Percentiles rank a stretch among this genome's conserved stretches.
These are phyloP conservation scores for Erodium texanum DNA, from an alignment of 441 rosid species.

Conservation along the genomic window DNA sequence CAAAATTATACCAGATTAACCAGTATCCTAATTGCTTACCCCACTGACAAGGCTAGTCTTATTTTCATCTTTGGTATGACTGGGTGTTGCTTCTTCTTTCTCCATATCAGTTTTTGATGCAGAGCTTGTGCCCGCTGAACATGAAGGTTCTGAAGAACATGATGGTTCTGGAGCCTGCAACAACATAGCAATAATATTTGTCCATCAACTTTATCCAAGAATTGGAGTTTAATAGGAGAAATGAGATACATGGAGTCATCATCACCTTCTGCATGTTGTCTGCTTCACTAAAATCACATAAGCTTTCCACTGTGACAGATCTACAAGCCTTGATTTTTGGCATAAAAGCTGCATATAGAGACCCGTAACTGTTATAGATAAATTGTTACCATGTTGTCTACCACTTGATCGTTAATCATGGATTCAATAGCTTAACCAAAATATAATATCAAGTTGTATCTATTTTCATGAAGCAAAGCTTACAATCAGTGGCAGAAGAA, in stretches of 20 bases:
- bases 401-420: neutral
- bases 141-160: constrained; percentile 30
- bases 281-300: constrained; percentile 72
- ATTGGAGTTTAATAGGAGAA: neutral
- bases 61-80: constrained; percentile 20
- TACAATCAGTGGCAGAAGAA: no score
- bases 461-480: no score
- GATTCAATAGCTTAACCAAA: neutral
- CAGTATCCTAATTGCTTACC: constrained; percentile 15
- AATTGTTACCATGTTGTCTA: neutral
- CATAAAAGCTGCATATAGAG: constrained; percentile 60
- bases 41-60: constrained; percentile 10
- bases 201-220: neutral
- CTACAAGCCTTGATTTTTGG: constrained; percentile 67
- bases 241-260: constrained; percentile 9
- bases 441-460: no score
- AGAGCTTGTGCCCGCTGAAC: constrained; percentile 17
- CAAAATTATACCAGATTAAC: neutral
- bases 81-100: constrained; percentile 20
- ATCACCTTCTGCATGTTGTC: constrained; percentile 47
- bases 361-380: neutral
- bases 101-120: constrained; percentile 20
- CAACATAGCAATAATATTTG: neutral
- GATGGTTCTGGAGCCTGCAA: constrained; percentile 38
- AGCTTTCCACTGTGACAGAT: constrained; percentile 53